A percentile compares a stretch with the other conserved stretches of the same genome.
phyloP scores from a whole-genome alignment of 352 stramenopile genomes.

The Pythium scleroteichum region DNA sequence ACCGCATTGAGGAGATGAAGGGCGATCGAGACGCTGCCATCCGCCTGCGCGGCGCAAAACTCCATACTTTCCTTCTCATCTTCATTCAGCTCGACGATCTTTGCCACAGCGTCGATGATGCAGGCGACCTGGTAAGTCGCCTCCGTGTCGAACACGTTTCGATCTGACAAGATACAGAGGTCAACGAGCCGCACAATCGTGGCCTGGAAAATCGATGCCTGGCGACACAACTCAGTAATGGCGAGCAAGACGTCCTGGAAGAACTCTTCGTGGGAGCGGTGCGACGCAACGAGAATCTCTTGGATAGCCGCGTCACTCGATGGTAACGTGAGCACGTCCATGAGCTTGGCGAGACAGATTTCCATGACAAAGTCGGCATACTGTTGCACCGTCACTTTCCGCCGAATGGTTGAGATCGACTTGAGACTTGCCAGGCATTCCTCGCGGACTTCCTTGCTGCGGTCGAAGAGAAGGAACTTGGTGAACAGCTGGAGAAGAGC shows the following conservation, averaged over 20 bases:
- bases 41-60: constrained; percentile 53
- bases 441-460: constrained; percentile 57
- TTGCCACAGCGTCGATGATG: constrained; percentile 71
- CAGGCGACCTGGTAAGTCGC: constrained; percentile 36
- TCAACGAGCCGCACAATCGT: constrained; percentile 77
- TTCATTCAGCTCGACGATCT: constrained; percentile 80
- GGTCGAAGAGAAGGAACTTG: constrained; percentile 63
- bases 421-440: constrained; percentile 71
- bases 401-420: constrained; percentile 67
- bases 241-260: constrained; percentile 70
- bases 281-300: constrained; percentile 51
- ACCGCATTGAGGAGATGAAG: constrained; percentile 64
- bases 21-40: constrained; percentile 42
- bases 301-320: constrained; percentile 27
- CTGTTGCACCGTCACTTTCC: constrained; percentile 47
- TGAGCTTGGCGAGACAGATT: constrained; percentile 71
- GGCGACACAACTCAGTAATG: constrained; percentile 73
- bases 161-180: constrained; percentile 35
- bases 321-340: constrained; percentile 51
- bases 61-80: constrained; percentile 77
- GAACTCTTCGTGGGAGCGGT: constrained; percentile 56
- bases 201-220: constrained; percentile 78
- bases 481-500: constrained; percentile 78
- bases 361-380: constrained; percentile 78
- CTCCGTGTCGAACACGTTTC: constrained; percentile 34